Conservation (phyloP, 1,284 basidiomycete genomes). For the Moesziomyces aphidis region DNA sequence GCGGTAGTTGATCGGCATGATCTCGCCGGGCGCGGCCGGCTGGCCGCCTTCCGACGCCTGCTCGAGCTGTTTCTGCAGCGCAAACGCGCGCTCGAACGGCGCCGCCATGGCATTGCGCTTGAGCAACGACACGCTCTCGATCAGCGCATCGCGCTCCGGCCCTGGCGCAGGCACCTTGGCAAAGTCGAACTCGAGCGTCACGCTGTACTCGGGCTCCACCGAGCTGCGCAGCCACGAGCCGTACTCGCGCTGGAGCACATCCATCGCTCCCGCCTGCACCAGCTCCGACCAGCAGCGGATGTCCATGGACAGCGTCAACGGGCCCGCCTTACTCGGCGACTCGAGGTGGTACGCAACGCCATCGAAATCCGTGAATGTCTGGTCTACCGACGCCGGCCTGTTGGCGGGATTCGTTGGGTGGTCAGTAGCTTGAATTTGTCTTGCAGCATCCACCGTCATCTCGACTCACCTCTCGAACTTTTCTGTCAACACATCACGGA, state of each 20-base stretch:
- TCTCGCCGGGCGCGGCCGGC: slow-evolving; percentile 72
- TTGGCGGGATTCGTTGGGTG: neutral
- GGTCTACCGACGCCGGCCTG: slow-evolving; percentile 89
- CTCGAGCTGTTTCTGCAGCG: slow-evolving; percentile 86
- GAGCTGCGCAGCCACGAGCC: slow-evolving; percentile 75
- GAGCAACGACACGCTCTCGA: slow-evolving; percentile 84
- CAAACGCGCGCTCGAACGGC: slow-evolving; percentile 91
- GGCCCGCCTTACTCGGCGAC: slow-evolving; percentile 75
- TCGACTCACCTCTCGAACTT: slow-evolving; percentile 84
- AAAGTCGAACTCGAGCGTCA: slow-evolving; percentile 87
- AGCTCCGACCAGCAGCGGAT: slow-evolving; percentile 95
- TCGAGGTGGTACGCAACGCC: slow-evolving; percentile 93
- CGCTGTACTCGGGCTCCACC: slow-evolving; percentile 86
- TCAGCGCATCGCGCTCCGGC: slow-evolving; percentile 73
- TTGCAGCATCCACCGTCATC: neutral
- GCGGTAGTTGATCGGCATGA: slow-evolving; percentile 94
- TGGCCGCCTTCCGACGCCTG: slow-evolving; percentile 70
- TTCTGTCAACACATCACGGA: slow-evolving; percentile 89
- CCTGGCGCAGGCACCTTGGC: slow-evolving; percentile 82
- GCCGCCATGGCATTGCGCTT: slow-evolving; percentile 96
- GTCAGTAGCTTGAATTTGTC: neutral
- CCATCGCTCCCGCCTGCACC: slow-evolving; percentile 84
- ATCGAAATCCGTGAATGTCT: slow-evolving; percentile 97
- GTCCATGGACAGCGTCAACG: slow-evolving; percentile 90
- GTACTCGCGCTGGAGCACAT: slow-evolving; percentile 86